Conservation (phyloP, 164 flowering plant species). For the Tetrastigma voinierianum region DNA sequence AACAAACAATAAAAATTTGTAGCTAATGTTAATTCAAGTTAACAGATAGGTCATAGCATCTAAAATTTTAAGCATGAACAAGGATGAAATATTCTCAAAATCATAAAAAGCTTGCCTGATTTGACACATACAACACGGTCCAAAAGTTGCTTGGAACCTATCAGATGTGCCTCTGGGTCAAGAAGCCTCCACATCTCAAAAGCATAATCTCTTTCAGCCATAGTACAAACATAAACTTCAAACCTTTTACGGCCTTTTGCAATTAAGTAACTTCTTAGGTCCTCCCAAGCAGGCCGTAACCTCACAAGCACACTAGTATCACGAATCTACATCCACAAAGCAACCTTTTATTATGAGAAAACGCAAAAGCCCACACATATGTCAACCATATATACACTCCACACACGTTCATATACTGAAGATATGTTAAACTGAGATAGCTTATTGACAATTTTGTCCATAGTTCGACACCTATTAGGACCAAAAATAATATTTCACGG, state of each 20-base stretch:
- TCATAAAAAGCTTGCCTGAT: conserved; percentile 54
- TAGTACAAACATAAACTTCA: conserved; percentile 98
- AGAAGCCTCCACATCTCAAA: conserved; percentile 99
- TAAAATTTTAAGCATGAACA: neutral
- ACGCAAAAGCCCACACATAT: neutral
- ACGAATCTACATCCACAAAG: conserved; percentile 59
- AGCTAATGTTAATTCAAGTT: too few species aligned
- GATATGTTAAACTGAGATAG: too few species aligned
- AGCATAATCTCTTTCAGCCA: conserved; percentile 99
- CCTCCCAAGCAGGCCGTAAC: conserved; percentile 97
- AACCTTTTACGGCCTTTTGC: conserved; percentile 95
- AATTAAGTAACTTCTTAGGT: conserved; percentile 81
- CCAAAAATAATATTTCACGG: too few species aligned
- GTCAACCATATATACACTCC: too few species aligned
- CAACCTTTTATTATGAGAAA: neutral
- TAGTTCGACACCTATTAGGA: too few species aligned
- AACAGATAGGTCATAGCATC: neutral
- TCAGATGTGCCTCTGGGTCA: conserved; percentile 85
- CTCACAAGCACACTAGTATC: conserved; percentile 99
- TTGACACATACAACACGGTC: conserved; percentile 93
- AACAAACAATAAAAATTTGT: neutral
- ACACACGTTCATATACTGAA: too few species aligned
- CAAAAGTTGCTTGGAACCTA: conserved; percentile 60
- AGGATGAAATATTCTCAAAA: neutral
- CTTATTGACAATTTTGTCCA: too few species aligned